Base-by-base conservation (phyloP, 345 rosid genomes). In the Salix koriyanagi region DNA sequence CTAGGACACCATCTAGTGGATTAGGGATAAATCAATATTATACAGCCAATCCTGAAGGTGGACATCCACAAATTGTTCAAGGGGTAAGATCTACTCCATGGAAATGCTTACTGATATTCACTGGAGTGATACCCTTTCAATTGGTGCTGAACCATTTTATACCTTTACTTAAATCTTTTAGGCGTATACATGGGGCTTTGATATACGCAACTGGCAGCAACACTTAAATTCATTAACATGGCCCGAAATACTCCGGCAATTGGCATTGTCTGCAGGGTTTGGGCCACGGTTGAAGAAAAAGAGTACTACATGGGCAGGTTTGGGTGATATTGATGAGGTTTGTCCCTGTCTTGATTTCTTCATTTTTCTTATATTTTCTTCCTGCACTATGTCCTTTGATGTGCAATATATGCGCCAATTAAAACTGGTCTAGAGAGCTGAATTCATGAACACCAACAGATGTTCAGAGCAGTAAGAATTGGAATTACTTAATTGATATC, bases 131-230 rank as follows among this genome's bases (percentile, higher is more conserved):
- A 30, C 65, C 66, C 36, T 25, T 81, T 75, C 9, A 44, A 10
- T 73, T 83, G 73, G 69, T 79, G 75, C 75, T 75, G 68, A 76
- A 36, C 14, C 21, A 4, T 50, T 66, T 52, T 70, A 60, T 39
- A n/a, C 66, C 21, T 62, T n/a, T 79, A n/a, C 65, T 72, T 50
- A 76, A 21, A 65, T 77, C 19, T 78, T 18, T 76, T 85, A 96
- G 99, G 98, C 99, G 32, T 94, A 94, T 90, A 82, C 87, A 26
- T 96, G 99, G 99, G 99, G 99, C 71, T 96, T 96, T 79, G 97
- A 96, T 85, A 90, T 96, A 67, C 89, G 88, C 77, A 90, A 91
- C 84, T 96, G 99, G 99, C 97, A 94, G 86, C 88, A 74, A 76
- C 93, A 90, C 87, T 87, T 96, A 81, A 89, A 87, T 79, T 89